Evolutionary conservation across 306 rosid species (phyloP).

Genomic region (Alnus glutinosa): DNA sequence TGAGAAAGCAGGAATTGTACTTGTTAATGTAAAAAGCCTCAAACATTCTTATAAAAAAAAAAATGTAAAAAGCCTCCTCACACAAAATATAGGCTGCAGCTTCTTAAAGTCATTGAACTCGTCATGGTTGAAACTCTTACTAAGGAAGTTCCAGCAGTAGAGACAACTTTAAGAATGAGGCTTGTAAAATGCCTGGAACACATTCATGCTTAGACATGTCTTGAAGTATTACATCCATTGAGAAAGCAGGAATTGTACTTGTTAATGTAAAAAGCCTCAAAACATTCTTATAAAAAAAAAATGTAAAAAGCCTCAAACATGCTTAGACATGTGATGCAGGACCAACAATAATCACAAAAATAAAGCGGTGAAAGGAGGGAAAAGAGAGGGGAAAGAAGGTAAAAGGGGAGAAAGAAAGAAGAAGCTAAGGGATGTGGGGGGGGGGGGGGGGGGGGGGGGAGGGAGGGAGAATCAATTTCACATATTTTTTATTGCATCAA

Average conservation of each 20-base stretch:
- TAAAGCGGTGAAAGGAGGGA: too few species aligned
- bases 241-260: not conserved
- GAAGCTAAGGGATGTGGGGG: too few species aligned
- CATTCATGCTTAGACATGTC: not conserved
- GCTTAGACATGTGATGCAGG: too few species aligned
- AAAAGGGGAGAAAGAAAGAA: too few species aligned
- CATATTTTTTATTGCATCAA: too few species aligned
- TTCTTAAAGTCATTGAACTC: not conserved
- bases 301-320: not conserved
- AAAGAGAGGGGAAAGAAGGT: too few species aligned
- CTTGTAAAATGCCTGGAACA: not conserved
- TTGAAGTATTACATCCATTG: not conserved
- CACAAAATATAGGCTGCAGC: not conserved
- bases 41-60: too few species aligned
- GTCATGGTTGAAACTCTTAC: not conserved
- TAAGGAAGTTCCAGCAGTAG: not conserved
- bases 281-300: not conserved
- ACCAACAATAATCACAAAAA: too few species aligned
- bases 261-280: not conserved
- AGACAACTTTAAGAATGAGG: not conserved
- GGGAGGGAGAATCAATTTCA: too few species aligned
- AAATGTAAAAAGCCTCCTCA: too few species aligned
- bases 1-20: not conserved
- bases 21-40: not conserved
- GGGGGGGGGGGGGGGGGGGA: too few species aligned